Conservation (phyloP, 2,329 filamentous ascomycete species). For the Stemphylium vesicarium region DNA sequence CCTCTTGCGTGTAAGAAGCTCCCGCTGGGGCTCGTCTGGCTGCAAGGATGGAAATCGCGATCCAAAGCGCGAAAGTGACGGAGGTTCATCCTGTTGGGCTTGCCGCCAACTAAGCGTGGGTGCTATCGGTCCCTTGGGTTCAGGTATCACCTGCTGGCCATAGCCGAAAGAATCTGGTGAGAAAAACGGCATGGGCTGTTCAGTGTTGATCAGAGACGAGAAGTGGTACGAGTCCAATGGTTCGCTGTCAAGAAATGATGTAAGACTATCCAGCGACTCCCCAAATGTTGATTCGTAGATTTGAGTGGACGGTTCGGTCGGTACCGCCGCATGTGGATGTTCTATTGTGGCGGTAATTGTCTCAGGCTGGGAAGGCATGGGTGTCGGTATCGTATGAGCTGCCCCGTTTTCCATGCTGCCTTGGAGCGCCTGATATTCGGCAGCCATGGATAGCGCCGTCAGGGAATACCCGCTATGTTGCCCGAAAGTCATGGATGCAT, state of each 20-base stretch:
- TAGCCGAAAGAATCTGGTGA: conserved; percentile 49
- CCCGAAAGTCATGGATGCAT: conserved; percentile 19
- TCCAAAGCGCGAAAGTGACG: conserved; percentile 48
- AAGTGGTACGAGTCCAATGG: conserved; percentile 50
- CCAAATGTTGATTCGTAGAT: conserved; percentile 28
- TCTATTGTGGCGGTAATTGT: conserved; percentile 22
- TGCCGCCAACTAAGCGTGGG: conserved; percentile 18
- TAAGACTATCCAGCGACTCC: conserved; percentile 48
- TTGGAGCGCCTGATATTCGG: conserved; percentile 51
- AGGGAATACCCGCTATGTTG: conserved; percentile 45
- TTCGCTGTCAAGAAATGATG: conserved; percentile 49
- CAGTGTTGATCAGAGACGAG: conserved; percentile 47
- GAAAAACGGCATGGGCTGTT: conserved; percentile 53
- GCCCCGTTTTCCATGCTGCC: conserved; percentile 27
- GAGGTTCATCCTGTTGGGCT: conserved; percentile 33
- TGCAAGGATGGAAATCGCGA: conserved; percentile 50
- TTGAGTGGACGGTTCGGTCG: conserved; percentile 3
- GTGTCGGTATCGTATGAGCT: conserved; percentile 14
- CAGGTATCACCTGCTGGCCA: conserved; percentile 31
- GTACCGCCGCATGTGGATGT: conserved; percentile 14
- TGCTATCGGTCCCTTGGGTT: conserved; percentile 7
- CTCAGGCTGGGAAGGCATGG: conserved; percentile 21
- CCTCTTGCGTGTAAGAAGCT: conserved; percentile 17
- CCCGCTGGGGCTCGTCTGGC: conserved; percentile 41
- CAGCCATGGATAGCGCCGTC: conserved; percentile 50